These are phyloP conservation scores for Cokeromyces recurvatus DNA, from an alignment of 371 early-diverging fungal genomes.

Conservation along the genomic window DNA sequence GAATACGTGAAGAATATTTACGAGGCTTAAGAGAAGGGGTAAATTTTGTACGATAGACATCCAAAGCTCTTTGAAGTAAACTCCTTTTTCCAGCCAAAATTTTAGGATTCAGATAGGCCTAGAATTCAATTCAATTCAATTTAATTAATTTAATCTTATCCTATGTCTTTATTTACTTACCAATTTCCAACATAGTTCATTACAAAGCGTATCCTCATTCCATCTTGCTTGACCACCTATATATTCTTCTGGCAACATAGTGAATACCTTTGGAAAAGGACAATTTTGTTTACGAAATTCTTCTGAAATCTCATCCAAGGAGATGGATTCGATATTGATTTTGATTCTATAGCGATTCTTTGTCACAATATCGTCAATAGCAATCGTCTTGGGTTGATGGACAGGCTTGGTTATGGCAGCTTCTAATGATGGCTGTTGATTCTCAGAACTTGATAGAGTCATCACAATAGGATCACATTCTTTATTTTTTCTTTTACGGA, in stretches of 20 bases:
- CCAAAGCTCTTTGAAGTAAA: constrained; percentile 40
- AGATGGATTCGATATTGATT: constrained; percentile 33
- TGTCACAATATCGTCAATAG: constrained; percentile 27
- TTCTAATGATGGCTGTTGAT: constrained; percentile 8
- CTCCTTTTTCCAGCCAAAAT: constrained; percentile 41
- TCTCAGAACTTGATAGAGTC: not conserved
- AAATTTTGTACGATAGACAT: constrained; percentile 39
- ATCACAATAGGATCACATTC: constrained; percentile 19
- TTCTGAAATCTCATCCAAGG: constrained; percentile 32
- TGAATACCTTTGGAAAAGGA: constrained; percentile 34
- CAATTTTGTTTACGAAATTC: constrained; percentile 37
- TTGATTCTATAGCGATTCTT: constrained; percentile 35
- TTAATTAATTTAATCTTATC: too few relatives aligned
- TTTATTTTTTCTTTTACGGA: constrained; percentile 36
- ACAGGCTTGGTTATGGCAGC: constrained; percentile 29
- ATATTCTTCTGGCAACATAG: constrained; percentile 17
- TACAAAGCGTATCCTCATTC: constrained; percentile 32
- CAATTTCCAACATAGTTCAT: constrained; percentile 46
- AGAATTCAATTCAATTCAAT: not conserved
- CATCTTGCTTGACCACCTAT: constrained; percentile 27
- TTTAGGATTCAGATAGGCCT: constrained; percentile 43
- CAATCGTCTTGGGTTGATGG: constrained; percentile 41
- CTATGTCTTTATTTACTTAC: constrained; percentile 9
- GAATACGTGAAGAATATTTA: constrained; percentile 18
- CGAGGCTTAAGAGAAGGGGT: constrained; percentile 38